phyloP scores from a whole-genome alignment of 805 yeast species.

The Nakazawaea peltata region DNA sequence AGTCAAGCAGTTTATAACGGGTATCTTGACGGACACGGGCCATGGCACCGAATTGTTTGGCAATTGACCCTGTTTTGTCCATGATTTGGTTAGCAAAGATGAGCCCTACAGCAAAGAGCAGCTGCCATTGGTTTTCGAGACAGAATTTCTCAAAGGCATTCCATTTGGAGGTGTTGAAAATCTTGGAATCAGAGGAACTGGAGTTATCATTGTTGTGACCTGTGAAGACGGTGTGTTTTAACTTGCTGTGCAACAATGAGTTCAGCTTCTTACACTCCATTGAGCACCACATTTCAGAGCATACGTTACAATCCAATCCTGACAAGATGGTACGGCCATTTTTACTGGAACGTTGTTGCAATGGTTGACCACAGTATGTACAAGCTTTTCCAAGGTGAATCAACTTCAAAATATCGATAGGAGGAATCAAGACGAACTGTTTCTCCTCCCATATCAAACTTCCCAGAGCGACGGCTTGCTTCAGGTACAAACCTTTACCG shows the following conservation, averaged over 20 bases:
- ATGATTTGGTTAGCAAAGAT: constrained; percentile 38
- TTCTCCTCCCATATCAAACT: constrained; percentile 51
- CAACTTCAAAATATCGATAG: constrained; percentile 53
- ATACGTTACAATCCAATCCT: constrained; percentile 59
- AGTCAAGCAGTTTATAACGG: constrained; percentile 50
- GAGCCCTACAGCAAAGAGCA: constrained; percentile 56
- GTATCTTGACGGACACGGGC: constrained; percentile 63
- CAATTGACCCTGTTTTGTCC: constrained; percentile 33
- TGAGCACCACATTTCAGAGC: constrained; percentile 68
- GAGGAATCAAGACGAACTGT: constrained; percentile 52
- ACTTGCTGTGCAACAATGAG: constrained; percentile 36
- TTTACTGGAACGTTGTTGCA: constrained; percentile 23
- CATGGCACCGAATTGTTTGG: constrained; percentile 48
- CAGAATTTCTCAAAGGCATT: constrained; percentile 51
- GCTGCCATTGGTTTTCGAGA: constrained; percentile 57
- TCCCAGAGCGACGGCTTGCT: constrained; percentile 32
- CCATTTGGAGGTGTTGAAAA: constrained; percentile 43
- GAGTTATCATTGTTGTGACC: constrained; percentile 24
- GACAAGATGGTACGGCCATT: constrained; percentile 25
- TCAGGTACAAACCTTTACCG: constrained; percentile 59
- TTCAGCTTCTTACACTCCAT: constrained; percentile 49
- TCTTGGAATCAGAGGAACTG: constrained; percentile 5
- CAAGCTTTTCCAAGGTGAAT: constrained; percentile 62
- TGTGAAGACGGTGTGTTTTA: constrained; percentile 44
- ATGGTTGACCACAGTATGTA: constrained; percentile 57